Evolutionary conservation across 257 asterid species (phyloP).

Genomic region (Euphrasia confusa): DNA sequence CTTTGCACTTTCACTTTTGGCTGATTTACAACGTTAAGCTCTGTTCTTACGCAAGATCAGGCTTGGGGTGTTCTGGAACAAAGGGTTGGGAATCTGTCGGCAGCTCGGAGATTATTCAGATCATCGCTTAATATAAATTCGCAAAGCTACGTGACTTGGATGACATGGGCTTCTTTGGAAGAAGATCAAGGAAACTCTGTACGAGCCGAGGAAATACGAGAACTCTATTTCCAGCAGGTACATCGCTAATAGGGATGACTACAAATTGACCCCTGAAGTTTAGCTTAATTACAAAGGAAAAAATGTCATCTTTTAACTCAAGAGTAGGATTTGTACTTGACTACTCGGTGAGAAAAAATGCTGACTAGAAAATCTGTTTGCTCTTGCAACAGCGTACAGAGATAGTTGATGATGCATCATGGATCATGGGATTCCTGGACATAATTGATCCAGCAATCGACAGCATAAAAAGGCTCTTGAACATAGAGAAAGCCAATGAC

Average conservation of each 20-base stretch:
- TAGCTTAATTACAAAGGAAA: neutral
- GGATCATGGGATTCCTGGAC: constrained; percentile 96
- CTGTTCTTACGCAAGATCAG: constrained; percentile 27
- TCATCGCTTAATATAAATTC: constrained; percentile 88
- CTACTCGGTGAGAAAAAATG: neutral
- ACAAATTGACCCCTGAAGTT: neutral
- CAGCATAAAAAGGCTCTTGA: constrained; percentile 69
- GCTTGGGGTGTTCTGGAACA: constrained; percentile 99
- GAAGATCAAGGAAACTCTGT: constrained; percentile 87
- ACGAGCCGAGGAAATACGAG: constrained; percentile 90
- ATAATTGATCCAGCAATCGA: constrained; percentile 86
- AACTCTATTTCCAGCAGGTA: constrained; percentile 95
- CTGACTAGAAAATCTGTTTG: neutral
- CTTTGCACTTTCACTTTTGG: neutral
- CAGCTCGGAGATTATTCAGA: constrained; percentile 80
- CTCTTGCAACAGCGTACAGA: constrained; percentile 73
- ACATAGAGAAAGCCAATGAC: constrained; percentile 31
- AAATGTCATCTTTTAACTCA: neutral
- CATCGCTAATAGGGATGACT: neutral
- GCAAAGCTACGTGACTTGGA: constrained; percentile 96
- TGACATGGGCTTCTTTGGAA: constrained; percentile 96
- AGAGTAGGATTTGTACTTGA: neutral
- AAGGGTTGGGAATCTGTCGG: constrained; percentile 77
- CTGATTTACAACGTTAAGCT: neutral
- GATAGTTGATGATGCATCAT: constrained; percentile 85